Evolutionary conservation across 2,329 filamentous ascomycete genomes (phyloP).

Genomic region (Ascochyta fabae): DNA sequence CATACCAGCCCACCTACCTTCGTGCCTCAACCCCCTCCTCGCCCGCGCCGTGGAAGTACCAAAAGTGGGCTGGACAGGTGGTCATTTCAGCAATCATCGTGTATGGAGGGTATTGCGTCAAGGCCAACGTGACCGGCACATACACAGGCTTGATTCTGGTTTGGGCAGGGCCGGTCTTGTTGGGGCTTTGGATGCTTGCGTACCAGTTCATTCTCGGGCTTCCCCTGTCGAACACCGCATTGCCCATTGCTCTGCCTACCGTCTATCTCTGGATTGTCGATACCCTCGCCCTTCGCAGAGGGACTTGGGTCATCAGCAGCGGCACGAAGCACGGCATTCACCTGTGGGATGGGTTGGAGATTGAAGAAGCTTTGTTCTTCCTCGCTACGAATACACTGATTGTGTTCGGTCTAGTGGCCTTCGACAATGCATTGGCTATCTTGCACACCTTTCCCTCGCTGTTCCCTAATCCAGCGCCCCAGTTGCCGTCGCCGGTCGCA

Average conservation of each 20-base stretch:
- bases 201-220: constrained; percentile 69
- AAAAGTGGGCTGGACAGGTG: constrained; percentile 58
- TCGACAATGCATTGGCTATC: constrained; percentile 72
- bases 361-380: constrained; percentile 79
- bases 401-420: constrained; percentile 71
- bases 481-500: constrained; percentile 56
- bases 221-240: constrained; percentile 62
- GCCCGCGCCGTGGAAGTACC: constrained; percentile 47
- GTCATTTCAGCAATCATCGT: constrained; percentile 55
- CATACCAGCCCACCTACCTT: constrained; percentile 63
- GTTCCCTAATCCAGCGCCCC: constrained; percentile 58
- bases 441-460: constrained; percentile 66
- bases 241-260: constrained; percentile 69
- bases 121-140: constrained; percentile 59
- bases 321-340: constrained; percentile 70
- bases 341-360: constrained; percentile 69
- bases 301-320: constrained; percentile 73
- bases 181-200: constrained; percentile 68
- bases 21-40: constrained; percentile 47
- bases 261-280: constrained; percentile 76
- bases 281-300: constrained; percentile 68
- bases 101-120: constrained; percentile 55
- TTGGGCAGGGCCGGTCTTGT: constrained; percentile 71
- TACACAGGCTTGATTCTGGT: constrained; percentile 74
- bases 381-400: constrained; percentile 72